phyloP scores from a whole-genome alignment of 768 basidiomycete species.

The Hygrophoropsis aurantiaca region DNA sequence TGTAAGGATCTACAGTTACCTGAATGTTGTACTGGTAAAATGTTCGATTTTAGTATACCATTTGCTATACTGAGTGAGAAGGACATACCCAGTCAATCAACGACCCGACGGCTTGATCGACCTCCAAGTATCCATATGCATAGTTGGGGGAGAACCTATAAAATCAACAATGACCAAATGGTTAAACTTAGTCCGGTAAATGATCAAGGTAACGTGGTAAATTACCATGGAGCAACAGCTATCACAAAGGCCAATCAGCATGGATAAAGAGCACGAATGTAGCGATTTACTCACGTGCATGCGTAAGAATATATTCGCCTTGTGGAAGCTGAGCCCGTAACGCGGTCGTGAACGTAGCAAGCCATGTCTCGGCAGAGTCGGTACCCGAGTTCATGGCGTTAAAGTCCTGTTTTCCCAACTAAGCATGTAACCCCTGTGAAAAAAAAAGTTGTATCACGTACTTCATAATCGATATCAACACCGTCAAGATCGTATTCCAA shows the following conservation, averaged over 20 bases:
- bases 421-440: not conserved
- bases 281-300: slow-evolving; percentile 36
- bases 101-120: slow-evolving; percentile 38
- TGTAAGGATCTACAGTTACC: slow-evolving; percentile 12
- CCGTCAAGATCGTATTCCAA: slow-evolving; percentile 62
- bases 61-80: not conserved
- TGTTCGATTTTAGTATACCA: not conserved
- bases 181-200: too few relatives aligned
- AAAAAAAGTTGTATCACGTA: slow-evolving; percentile 11
- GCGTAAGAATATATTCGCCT: slow-evolving; percentile 32
- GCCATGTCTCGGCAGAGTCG: slow-evolving; percentile 50
- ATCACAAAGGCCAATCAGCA: not conserved
- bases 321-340: slow-evolving; percentile 31
- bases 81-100: slow-evolving; percentile 43
- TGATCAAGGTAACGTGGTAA: too few relatives aligned
- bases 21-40: slow-evolving; percentile 41
- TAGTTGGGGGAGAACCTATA: slow-evolving; percentile 36
- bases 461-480: slow-evolving; percentile 75
- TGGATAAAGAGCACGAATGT: slow-evolving; percentile 4
- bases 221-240: slow-evolving; percentile 46
- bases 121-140: slow-evolving; percentile 39
- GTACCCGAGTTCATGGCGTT: slow-evolving; percentile 52
- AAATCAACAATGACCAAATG: too few relatives aligned
- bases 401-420: slow-evolving; percentile 48
- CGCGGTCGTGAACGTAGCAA: slow-evolving; percentile 28